These are phyloP conservation scores for Colletotrichum magnum DNA, from an alignment of 2,329 filamentous ascomycete genomes.

Conservation along the genomic window DNA sequence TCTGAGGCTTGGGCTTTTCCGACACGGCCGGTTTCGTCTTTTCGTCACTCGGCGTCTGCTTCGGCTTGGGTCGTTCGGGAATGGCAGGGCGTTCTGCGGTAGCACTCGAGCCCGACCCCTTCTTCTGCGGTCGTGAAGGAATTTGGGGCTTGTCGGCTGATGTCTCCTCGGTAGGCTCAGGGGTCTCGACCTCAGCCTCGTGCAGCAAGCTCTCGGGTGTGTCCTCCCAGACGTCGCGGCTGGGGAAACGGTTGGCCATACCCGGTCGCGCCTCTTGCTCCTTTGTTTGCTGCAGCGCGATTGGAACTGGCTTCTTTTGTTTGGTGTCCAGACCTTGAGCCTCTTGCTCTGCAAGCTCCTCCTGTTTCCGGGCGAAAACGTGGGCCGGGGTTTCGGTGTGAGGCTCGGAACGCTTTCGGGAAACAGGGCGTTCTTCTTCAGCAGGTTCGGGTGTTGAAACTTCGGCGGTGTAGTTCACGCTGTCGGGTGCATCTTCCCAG, in stretches of 20 bases:
- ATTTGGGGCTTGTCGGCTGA: conserved; percentile 71
- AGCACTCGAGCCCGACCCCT: conserved; percentile 48
- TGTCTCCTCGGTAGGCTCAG: conserved; percentile 60
- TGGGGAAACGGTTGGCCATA: conserved; percentile 83
- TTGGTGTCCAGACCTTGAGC: conserved; percentile 61
- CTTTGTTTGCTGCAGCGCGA: conserved; percentile 31
- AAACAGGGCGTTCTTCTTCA: conserved; percentile 55
- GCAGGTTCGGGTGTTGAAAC: conserved; percentile 82
- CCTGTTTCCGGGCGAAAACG: conserved; percentile 76
- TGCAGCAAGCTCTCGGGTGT: conserved; percentile 86
- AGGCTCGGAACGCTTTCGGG: conserved; percentile 43
- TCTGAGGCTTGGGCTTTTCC: conserved; percentile 70
- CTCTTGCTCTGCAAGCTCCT: conserved; percentile 74
- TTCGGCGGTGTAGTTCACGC: conserved; percentile 82
- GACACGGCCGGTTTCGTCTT: conserved; percentile 60
- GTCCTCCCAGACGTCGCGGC: conserved; percentile 95
- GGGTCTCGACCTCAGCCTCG: conserved; percentile 78
- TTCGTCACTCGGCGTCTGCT: conserved; percentile 53
- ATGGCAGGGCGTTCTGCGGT: conserved; percentile 59
- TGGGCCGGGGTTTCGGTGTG: conserved; percentile 68
- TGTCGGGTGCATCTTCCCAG: conserved; percentile 96
- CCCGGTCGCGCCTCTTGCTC: conserved; percentile 66
- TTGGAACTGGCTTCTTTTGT: conserved; percentile 57
- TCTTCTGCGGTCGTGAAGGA: conserved; percentile 66
- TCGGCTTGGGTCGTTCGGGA: conserved; percentile 69